phyloP scores from a whole-genome alignment of 805 yeast genomes.

The Ogataea trehalophila region DNA sequence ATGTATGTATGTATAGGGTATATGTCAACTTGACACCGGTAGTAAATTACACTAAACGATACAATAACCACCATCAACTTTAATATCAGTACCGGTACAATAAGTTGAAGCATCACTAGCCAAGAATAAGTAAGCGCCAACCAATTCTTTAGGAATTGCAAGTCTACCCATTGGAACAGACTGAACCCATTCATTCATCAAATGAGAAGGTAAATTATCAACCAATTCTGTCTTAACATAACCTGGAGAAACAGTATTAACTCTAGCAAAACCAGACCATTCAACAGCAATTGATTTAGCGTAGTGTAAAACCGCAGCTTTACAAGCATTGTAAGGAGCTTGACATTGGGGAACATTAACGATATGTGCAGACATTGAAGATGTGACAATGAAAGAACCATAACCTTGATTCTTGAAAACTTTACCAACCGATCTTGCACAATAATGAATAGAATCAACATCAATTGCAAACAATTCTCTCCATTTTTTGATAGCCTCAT shows the following conservation, averaged over 20 bases:
- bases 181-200: slow-evolving; percentile 44
- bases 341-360: slow-evolving; percentile 85
- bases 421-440: slow-evolving; percentile 70
- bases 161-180: slow-evolving; percentile 69
- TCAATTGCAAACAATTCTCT: slow-evolving; percentile 68
- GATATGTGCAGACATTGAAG: slow-evolving; percentile 86
- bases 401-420: slow-evolving; percentile 66
- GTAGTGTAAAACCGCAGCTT: slow-evolving; percentile 77
- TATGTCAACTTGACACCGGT: too few species aligned
- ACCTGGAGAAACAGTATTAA: slow-evolving; percentile 81
- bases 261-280: slow-evolving; percentile 88
- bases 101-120: slow-evolving; percentile 79
- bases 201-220: slow-evolving; percentile 39
- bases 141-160: slow-evolving; percentile 66
- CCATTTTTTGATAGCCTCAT: slow-evolving; percentile 58
- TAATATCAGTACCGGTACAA: slow-evolving; percentile 73
- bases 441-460: slow-evolving; percentile 73
- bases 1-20: too few species aligned
- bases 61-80: slow-evolving; percentile 77
- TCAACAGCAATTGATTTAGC: slow-evolving; percentile 78
- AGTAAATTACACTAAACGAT: slow-evolving; percentile 31
- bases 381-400: slow-evolving; percentile 80
- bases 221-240: slow-evolving; percentile 72
- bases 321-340: slow-evolving; percentile 81
- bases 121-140: slow-evolving; percentile 74